These are phyloP conservation scores for Curvularia verruculosa DNA, from an alignment of 2,329 filamentous ascomycete genomes.

Conservation along the genomic window DNA sequence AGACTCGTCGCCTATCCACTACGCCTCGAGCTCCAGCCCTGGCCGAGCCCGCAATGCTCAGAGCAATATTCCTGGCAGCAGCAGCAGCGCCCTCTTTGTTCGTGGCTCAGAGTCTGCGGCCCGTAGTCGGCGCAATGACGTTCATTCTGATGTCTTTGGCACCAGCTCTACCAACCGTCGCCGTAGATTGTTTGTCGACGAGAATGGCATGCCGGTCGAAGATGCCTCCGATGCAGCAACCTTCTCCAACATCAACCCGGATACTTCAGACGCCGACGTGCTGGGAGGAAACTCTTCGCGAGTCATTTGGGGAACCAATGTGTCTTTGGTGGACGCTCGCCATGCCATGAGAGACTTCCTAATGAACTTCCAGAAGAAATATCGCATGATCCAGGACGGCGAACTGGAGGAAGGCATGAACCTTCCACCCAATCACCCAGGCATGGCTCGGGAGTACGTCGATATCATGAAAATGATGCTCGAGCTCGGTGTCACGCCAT, in stretches of 20 bases:
- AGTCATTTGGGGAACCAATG: constrained; percentile 96
- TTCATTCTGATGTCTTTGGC: constrained; percentile 73
- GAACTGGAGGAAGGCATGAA: constrained; percentile 74
- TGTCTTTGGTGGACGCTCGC: constrained; percentile 90
- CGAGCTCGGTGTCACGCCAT: constrained; percentile 77
- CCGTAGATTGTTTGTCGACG: constrained; percentile 67
- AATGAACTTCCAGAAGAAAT: constrained; percentile 89
- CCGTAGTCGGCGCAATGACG: constrained; percentile 78
- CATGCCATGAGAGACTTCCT: constrained; percentile 90
- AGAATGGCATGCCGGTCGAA: constrained; percentile 65
- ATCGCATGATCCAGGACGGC: constrained; percentile 90
- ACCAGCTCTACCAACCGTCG: constrained; percentile 55
- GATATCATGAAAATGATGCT: constrained; percentile 90
- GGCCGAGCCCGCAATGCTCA: constrained; percentile 64
- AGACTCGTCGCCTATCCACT: constrained; percentile 94
- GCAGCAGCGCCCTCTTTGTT: constrained; percentile 87
- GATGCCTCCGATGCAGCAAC: constrained; percentile 64
- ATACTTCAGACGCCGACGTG: constrained; percentile 88
- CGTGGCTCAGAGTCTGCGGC: constrained; percentile 63
- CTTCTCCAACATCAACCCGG: constrained; percentile 74
- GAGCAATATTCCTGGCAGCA: constrained; percentile 77
- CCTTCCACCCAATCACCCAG: constrained; percentile 68
- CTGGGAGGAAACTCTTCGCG: constrained; percentile 81
- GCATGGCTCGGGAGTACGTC: constrained; percentile 81
- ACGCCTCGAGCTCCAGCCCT: constrained; percentile 88